These are phyloP conservation scores for Biscogniauxia marginata DNA, from an alignment of 2,329 filamentous ascomycete species.

Conservation along the genomic window DNA sequence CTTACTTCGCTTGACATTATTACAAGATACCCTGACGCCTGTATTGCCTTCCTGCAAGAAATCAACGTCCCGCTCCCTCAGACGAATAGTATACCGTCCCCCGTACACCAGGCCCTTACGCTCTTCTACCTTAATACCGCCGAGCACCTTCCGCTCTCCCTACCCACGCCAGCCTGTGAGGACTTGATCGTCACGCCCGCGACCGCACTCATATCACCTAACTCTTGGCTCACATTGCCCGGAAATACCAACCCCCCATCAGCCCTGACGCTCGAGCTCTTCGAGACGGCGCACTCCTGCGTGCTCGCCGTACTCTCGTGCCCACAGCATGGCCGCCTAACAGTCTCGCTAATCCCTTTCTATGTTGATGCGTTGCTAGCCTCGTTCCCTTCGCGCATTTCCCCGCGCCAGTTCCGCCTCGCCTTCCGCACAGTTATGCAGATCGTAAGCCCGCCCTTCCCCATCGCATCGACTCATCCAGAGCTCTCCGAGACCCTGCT, in stretches of 20 bases:
- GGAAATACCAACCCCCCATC: constrained; percentile 40
- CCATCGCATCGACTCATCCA: constrained; percentile 69
- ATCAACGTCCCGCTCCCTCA: constrained; percentile 48
- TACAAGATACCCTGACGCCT: constrained; percentile 64
- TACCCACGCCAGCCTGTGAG: constrained; percentile 68
- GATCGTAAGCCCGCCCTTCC: constrained; percentile 76
- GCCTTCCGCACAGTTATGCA: constrained; percentile 84
- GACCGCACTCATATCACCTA: constrained; percentile 63
- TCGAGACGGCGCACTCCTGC: constrained; percentile 84
- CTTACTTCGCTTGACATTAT: constrained; percentile 80
- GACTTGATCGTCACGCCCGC: constrained; percentile 72
- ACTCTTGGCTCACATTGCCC: constrained; percentile 25
- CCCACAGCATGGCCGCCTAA: constrained; percentile 71
- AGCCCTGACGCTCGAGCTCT: constrained; percentile 57
- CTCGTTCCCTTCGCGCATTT: constrained; percentile 76
- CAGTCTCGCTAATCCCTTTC: constrained; percentile 71
- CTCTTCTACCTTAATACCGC: constrained; percentile 85
- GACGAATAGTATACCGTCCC: constrained; percentile 58
- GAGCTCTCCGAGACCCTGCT: constrained; percentile 77
- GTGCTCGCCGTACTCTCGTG: constrained; percentile 78
- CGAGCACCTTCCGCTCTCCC: constrained; percentile 74
- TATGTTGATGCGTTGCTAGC: constrained; percentile 80
- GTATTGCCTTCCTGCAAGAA: constrained; percentile 64
- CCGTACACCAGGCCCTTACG: constrained; percentile 71
- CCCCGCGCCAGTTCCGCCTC: constrained; percentile 80